Percentiles rank a stretch among this genome's conserved stretches.
Evolutionary conservation across 2,329 filamentous ascomycete species (phyloP).

Genomic region (Aspergillus sp.): DNA sequence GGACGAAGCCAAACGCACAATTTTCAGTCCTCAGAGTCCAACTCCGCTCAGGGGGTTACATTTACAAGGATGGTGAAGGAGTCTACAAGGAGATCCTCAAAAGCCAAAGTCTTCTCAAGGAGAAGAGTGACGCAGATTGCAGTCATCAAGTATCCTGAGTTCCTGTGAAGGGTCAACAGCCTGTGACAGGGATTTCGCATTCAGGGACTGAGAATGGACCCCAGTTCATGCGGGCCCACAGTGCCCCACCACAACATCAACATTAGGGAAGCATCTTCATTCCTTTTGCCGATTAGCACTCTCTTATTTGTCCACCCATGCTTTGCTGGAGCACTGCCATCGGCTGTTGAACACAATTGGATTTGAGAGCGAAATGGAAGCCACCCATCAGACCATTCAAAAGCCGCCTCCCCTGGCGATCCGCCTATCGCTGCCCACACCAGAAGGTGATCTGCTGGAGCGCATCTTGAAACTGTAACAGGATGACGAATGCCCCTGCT

Average conservation of each 20-base stretch:
- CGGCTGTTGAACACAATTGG: background rate
- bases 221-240: conserved; percentile 10
- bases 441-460: conserved; percentile 7
- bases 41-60: no score
- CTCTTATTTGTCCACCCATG: background rate
- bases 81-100: background rate
- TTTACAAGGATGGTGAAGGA: no score
- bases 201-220: conserved; percentile 10
- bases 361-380: background rate
- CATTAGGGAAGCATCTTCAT: conserved; percentile 15
- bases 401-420: conserved; percentile 12
- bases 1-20: background rate
- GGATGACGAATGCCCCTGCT: conserved; percentile 8
- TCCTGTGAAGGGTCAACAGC: background rate
- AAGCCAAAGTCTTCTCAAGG: background rate
- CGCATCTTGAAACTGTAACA: conserved; percentile 14
- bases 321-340: background rate
- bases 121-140: background rate
- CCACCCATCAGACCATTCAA: background rate
- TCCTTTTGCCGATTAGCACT: background rate
- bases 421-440: conserved; percentile 3
- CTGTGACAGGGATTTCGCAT: conserved; percentile 1
- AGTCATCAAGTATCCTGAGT: background rate
- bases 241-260: conserved; percentile 10
- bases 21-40: background rate